These are phyloP conservation scores for Aspergillus campestris DNA, from an alignment of 495 filamentous ascomycete species.

Conservation along the genomic window DNA sequence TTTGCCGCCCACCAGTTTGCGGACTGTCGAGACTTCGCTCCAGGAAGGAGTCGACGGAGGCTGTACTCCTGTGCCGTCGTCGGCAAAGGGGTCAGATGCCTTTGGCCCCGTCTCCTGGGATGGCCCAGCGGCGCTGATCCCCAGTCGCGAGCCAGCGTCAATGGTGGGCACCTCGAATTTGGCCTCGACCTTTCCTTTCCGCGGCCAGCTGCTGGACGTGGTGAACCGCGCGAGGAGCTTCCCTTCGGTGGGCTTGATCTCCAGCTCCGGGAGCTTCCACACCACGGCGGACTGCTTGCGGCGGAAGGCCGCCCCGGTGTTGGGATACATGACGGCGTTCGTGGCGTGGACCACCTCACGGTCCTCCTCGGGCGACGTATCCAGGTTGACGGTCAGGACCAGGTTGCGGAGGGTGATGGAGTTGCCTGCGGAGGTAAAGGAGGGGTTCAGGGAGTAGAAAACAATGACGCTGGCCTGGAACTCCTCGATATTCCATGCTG, in stretches of 20 bases:
- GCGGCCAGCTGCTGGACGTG: constrained; percentile 65
- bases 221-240: constrained; percentile 76
- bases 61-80: constrained; percentile 40
- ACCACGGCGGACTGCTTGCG: constrained; percentile 80
- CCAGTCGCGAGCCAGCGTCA: constrained; percentile 51
- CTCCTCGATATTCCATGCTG: constrained; percentile 75
- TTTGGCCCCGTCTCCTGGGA: constrained; percentile 18
- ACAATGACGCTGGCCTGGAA: constrained; percentile 77
- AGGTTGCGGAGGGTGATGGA: constrained; percentile 70
- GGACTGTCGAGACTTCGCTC: constrained; percentile 62
- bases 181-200: constrained; percentile 69
- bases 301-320: constrained; percentile 56
- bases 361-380: constrained; percentile 40
- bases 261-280: constrained; percentile 83
- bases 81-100: constrained; percentile 59
- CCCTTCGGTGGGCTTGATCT: constrained; percentile 44
- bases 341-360: constrained; percentile 37
- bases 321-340: constrained; percentile 39
- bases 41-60: constrained; percentile 31
- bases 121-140: constrained; percentile 38
- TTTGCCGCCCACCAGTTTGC: constrained; percentile 72
- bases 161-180: constrained; percentile 64
- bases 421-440: constrained; percentile 37
- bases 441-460: constrained; percentile 78
- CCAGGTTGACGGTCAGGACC: constrained; percentile 70